Base-by-base conservation (phyloP, 2,329 filamentous ascomycete species). In the Fusarium zealandicum region DNA sequence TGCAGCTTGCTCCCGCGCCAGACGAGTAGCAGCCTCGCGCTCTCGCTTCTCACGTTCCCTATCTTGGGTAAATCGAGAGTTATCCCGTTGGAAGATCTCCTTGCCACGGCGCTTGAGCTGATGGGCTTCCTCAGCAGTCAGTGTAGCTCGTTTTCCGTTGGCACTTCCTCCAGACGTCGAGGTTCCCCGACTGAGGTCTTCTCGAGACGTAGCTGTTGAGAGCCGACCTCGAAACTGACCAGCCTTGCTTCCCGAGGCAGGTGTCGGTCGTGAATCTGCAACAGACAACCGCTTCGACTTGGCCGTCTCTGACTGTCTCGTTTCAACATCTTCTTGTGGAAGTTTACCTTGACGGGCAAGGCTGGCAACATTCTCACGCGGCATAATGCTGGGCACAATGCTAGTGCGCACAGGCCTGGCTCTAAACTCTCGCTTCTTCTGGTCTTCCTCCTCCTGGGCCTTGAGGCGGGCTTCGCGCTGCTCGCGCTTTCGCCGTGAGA, bases 381-480 rank as follows among this genome's bases (percentile, higher is more conserved):
- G 82, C 5, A 76, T 59, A 6, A 76, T 69, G 38, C 72, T 70
- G 2, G 76, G 72, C 8, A 70, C 72, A 14, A 76, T 67, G 48
- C 75, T 80, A 46, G 75, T 72, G 35, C 80, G 80, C 31, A 84
- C 68, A 14, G 85, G 85, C 30, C 79, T 79, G 6, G 85, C 85
- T 69, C 86, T 88, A 75, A 88, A 88, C 64, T 87, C 83, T 49
- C 85, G 82, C 49, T 80, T 79, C 69, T 78, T 83, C 18, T 76
- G 80, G 55, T 85, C 82, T 61, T 86, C 84, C 60, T 87, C 84
- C 63, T 85, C 83, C 63, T 86, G 78, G 4, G 77, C 78, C 57
- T 75, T 80, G 36, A 87, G 71, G 58, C 78, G 80, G 51, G 82
- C 76, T 64, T 86, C 80, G 48, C 79, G 76, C 66, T 84, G 76